Evolutionary conservation across 1,284 basidiomycete species (phyloP).

Genomic region (Tilletia caries): DNA sequence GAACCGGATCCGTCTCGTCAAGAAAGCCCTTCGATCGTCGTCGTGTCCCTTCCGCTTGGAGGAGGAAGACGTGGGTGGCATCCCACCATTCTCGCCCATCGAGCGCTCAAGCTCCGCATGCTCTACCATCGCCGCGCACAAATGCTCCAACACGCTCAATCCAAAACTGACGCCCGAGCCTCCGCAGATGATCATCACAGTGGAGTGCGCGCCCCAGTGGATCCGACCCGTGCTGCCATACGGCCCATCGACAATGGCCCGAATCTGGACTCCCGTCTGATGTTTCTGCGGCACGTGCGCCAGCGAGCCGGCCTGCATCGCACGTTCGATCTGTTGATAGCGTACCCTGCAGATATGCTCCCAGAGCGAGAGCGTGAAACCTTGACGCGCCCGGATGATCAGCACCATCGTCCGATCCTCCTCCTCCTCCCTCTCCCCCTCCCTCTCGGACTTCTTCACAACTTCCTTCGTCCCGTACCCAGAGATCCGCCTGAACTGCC

Average conservation of each 20-base stretch:
- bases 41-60: not conserved
- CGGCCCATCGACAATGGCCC: slow-evolving; percentile 71
- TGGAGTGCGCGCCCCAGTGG: slow-evolving; percentile 64
- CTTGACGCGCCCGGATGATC: slow-evolving; percentile 71
- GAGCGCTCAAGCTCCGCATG: slow-evolving; percentile 3
- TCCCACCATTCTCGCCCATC: not conserved
- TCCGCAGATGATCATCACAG: slow-evolving; percentile 69
- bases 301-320: slow-evolving; percentile 14
- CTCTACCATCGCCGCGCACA: slow-evolving; percentile 64
- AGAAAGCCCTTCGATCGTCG: slow-evolving; percentile 47
- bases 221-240: slow-evolving; percentile 71
- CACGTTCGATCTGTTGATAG: slow-evolving; percentile 36
- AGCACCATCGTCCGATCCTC: slow-evolving; percentile 65
- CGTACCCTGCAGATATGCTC: slow-evolving; percentile 53
- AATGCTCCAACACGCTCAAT: slow-evolving; percentile 68
- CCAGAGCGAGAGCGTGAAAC: slow-evolving; percentile 74
- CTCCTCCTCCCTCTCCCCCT: not conserved
- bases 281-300: not conserved
- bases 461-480: slow-evolving; percentile 17
- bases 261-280: slow-evolving; percentile 62
- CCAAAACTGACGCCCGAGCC: slow-evolving; percentile 78
- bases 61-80: not conserved
- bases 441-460: not conserved
- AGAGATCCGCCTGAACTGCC: slow-evolving; percentile 10
- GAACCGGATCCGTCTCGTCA: slow-evolving; percentile 67